Evolutionary conservation across 2,329 filamentous ascomycete species (phyloP), one percentile per base, ranked within the genome.

Genomic region (Penicillium fuscoglaucum): DNA sequence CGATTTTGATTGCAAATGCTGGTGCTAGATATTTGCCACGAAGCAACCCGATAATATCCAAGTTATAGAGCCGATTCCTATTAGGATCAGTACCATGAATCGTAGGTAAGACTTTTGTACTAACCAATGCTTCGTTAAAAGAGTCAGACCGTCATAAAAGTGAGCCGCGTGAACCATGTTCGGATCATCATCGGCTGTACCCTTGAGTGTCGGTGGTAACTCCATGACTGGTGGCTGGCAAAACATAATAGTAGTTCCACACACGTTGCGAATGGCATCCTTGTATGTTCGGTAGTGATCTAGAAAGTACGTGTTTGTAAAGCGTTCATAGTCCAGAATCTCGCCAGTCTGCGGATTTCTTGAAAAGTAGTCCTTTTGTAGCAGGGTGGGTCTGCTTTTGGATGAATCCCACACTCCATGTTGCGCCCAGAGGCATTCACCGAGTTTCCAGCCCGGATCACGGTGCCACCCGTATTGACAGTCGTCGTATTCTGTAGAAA

Each of bases 391-490:
- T 2, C 84, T 89, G 6, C 28, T 21, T 46, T 31, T 19, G 5
- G 80, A 78, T 6, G 89, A 87, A 70, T 99, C 91, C 95, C 95
- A 99, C 5, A 99, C 86, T 1, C 93, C 93, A 73, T 99, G 93
- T 71, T 97, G 93, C 3, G 95, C 93, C 95, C 95, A 99, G 40
- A 99, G 74, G 70, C 95, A 98, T 74, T 96, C 87, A n/a, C 95
- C 95, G n/a, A 99, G 79, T 72, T 88, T 93, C 95, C 95, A 99
- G 8, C 82, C 88, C 0, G 90, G 84, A 70, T 96, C 91, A 62
- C 95, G 86, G 72, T 90, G 92, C 87, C 91, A 99, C 35, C 91
- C 91, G 72, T 99, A 99, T 63, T 86, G 85, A 13, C 85, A 87
- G 65, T 99, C 95, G 67, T 96, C 89, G 72, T 93, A 91, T 57